Conservation (phyloP, 345 rosid species). For the Salix arbutifolia region DNA sequence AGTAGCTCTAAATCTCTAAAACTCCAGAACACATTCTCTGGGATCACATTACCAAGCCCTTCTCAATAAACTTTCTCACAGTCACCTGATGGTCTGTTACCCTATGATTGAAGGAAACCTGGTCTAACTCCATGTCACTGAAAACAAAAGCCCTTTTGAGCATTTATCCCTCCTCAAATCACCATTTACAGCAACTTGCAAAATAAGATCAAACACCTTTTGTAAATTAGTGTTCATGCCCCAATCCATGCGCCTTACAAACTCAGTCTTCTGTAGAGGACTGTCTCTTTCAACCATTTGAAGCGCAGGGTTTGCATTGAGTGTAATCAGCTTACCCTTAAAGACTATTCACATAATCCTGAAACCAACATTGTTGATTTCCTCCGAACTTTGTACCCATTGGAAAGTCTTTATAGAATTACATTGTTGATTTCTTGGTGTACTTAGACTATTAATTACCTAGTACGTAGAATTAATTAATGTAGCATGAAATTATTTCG, state of each 20-base stretch:
- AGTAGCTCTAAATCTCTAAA: conserved; percentile 46
- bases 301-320: conserved; percentile 41
- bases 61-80: conserved; percentile 34
- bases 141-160: conserved; percentile 55
- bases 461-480: no score
- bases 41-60: conserved; percentile 46
- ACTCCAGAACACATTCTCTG: conserved; percentile 67
- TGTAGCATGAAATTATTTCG: no score
- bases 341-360: conserved; percentile 49
- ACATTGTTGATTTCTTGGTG: no score
- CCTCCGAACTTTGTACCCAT: no score
- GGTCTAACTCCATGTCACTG: conserved; percentile 66
- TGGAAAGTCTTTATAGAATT: no score
- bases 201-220: conserved; percentile 48
- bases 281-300: conserved; percentile 17
- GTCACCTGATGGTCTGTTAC: conserved; percentile 46
- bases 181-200: conserved; percentile 44
- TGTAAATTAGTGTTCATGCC: conserved; percentile 38
- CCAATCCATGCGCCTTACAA: conserved; percentile 36
- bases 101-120: conserved; percentile 33
- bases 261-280: conserved; percentile 29
- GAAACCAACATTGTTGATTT: conserved; percentile 36
- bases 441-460: no score
- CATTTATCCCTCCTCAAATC: conserved; percentile 45
- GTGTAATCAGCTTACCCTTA: conserved; percentile 60